These are phyloP conservation scores for Diplocarpon mali DNA, from an alignment of 2,329 filamentous ascomycete genomes.

Conservation along the genomic window DNA sequence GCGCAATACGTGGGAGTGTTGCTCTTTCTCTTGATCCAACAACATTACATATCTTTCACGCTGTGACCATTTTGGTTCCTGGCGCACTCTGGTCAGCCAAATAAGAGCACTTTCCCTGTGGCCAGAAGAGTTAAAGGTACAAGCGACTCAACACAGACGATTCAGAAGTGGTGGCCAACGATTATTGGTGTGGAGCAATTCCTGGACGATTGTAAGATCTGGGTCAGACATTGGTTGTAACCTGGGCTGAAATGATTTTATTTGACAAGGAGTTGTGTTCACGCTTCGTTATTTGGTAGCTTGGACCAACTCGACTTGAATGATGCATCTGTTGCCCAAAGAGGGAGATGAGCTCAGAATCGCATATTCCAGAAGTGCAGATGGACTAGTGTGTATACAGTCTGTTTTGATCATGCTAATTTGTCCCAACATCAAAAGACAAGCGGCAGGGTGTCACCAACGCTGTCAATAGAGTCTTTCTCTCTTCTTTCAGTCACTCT, in stretches of 20 bases:
- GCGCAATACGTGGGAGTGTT: slow-evolving; percentile 29
- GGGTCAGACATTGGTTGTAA: too few species aligned
- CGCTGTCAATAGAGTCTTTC: slow-evolving; percentile 25
- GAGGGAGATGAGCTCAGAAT: slow-evolving; percentile 25
- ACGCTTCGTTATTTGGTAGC: slow-evolving; percentile 31
- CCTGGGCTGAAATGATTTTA: too few species aligned
- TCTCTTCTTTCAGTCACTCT: slow-evolving; percentile 28
- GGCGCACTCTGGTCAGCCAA: slow-evolving; percentile 29
- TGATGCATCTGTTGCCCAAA: slow-evolving; percentile 16
- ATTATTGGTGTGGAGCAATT: slow-evolving; percentile 32
- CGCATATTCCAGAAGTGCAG: slow-evolving; percentile 20
- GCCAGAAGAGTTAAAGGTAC: slow-evolving; percentile 37
- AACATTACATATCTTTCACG: slow-evolving; percentile 30
- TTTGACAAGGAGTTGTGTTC: slow-evolving; percentile 27
- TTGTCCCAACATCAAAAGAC: too few species aligned
- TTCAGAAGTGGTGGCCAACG: slow-evolving; percentile 32
- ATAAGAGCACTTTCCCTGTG: slow-evolving; percentile 32
- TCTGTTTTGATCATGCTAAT: neutral
- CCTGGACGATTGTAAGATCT: slow-evolving; percentile 32
- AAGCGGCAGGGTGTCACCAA: slow-evolving; percentile 25
- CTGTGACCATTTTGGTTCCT: slow-evolving; percentile 32
- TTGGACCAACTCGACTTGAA: slow-evolving; percentile 31
- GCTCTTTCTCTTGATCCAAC: slow-evolving; percentile 30
- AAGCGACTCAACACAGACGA: slow-evolving; percentile 33
- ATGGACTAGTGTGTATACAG: slow-evolving; percentile 19